A percentile compares a stretch with the other conserved stretches of the same genome.
phyloP scores from a whole-genome alignment of 768 basidiomycete species.

The Russula sp. region DNA sequence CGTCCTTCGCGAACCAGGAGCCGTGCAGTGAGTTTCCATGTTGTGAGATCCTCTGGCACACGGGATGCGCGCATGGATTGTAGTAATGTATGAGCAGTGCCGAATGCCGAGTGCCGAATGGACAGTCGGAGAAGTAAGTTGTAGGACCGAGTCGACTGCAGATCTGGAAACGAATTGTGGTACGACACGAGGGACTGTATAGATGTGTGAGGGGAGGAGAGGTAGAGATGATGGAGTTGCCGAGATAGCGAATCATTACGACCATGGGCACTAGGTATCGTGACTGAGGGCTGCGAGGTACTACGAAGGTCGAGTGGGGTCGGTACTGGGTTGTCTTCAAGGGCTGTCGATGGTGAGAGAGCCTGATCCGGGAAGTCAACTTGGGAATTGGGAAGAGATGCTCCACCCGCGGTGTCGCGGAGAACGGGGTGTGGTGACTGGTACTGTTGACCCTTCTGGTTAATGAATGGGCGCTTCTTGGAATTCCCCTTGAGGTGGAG shows the following conservation, averaged over 20 bases:
- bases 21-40: slow-evolving; percentile 51
- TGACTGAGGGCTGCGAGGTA: neutral
- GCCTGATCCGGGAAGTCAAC: neutral
- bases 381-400: neutral
- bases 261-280: neutral
- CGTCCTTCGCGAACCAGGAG: slow-evolving; percentile 48
- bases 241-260: neutral
- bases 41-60: slow-evolving; percentile 45
- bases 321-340: neutral
- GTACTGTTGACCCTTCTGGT: neutral
- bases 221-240: slow-evolving; percentile 9
- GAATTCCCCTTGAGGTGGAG: neutral
- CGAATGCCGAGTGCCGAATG: slow-evolving; percentile 46
- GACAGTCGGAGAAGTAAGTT: slow-evolving; percentile 44
- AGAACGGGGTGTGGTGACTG: neutral
- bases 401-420: neutral
- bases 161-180: slow-evolving; percentile 33
- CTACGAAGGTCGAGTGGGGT: neutral
- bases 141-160: slow-evolving; percentile 39
- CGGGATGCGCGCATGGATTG: slow-evolving; percentile 40
- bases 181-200: slow-evolving; percentile 43
- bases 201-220: slow-evolving; percentile 28
- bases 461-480: neutral
- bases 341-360: neutral
- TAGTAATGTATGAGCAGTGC: slow-evolving; percentile 43